Conservation (phyloP, 352 stramenopile species). For the Elongisporangium anandrum region DNA sequence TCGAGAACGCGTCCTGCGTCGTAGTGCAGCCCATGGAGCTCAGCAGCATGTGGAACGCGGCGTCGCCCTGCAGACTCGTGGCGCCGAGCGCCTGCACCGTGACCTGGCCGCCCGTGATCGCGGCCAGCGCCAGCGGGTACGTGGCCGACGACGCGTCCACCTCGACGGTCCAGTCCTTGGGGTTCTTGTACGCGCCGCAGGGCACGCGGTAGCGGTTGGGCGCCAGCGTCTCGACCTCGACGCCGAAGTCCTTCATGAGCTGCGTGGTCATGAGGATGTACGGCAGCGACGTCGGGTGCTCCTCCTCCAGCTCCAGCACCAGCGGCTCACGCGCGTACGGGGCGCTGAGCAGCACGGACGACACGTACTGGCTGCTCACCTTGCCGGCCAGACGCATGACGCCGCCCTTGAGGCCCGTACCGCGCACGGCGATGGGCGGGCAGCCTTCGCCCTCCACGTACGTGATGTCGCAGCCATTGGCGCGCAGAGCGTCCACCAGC, state of each 20-base stretch:
- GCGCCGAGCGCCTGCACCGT: constrained; percentile 93
- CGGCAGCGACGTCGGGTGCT: constrained; percentile 95
- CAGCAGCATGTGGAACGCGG: constrained; percentile 90
- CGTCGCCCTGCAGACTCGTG: constrained; percentile 94
- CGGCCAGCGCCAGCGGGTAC: constrained; percentile 96
- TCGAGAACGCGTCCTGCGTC: constrained; percentile 52
- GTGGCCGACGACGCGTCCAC: constrained; percentile 95
- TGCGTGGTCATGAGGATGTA: constrained; percentile 94
- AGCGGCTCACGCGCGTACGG: constrained; percentile 81
- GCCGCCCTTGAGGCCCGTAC: constrained; percentile 69
- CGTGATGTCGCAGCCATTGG: constrained; percentile 80
- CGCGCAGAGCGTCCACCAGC: constrained; percentile 91
- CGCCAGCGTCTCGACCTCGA: constrained; percentile 88
- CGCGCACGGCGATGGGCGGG: constrained; percentile 73
- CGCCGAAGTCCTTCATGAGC: constrained; percentile 97
- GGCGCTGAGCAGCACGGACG: constrained; percentile 93
- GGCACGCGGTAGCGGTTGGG: constrained; percentile 74
- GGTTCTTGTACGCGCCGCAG: constrained; percentile 70
- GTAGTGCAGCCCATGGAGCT: constrained; percentile 75
- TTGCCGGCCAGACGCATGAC: constrained; percentile 90
- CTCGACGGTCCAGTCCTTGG: constrained; percentile 79
- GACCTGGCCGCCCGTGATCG: constrained; percentile 94
- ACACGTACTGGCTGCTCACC: constrained; percentile 95
- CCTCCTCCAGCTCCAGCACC: constrained; percentile 91
- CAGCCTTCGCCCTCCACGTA: constrained; percentile 63